These are phyloP conservation scores for Cystodermella granulosa DNA, from an alignment of 1,284 basidiomycete genomes.

Conservation along the genomic window DNA sequence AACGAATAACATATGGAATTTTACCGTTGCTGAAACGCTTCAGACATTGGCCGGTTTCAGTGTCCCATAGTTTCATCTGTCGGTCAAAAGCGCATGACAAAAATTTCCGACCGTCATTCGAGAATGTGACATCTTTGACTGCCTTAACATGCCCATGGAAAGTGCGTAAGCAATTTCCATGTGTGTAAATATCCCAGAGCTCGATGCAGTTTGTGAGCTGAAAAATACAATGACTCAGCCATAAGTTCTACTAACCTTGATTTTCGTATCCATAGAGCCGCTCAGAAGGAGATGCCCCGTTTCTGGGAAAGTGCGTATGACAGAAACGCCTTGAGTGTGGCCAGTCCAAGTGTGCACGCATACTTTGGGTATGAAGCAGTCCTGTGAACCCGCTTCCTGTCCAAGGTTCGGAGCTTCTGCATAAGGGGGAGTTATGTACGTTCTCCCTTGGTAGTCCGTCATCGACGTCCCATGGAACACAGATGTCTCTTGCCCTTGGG, in stretches of 20 bases:
- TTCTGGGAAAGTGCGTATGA: conserved; percentile 85
- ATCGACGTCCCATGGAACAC: conserved; percentile 96
- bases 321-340: conserved; percentile 95
- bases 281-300: conserved; percentile 91
- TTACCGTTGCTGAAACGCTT: conserved; percentile 96
- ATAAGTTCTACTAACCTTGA: conserved; percentile 66
- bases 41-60: conserved; percentile 94
- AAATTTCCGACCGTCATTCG: conserved; percentile 87
- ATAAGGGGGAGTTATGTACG: conserved; percentile 93
- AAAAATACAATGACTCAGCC: conserved; percentile 5
- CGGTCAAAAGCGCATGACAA: conserved; percentile 93
- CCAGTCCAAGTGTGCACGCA: conserved; percentile 98
- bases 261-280: conserved; percentile 96
- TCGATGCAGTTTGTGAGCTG: conserved; percentile 33
- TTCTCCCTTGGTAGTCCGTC: conserved; percentile 96
- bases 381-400: conserved; percentile 78
- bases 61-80: conserved; percentile 98
- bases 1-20: conserved; percentile 90
- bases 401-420: conserved; percentile 75
- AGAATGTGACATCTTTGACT: conserved; percentile 93
- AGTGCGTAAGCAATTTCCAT: conserved; percentile 92
- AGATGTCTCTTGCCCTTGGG: conserved; percentile 81
- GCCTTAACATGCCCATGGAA: conserved; percentile 97
- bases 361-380: conserved; percentile 89
- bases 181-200: conserved; percentile 98